These are phyloP conservation scores for Warburgia ugandensis DNA, from an alignment of 164 flowering plant genomes.

Conservation along the genomic window DNA sequence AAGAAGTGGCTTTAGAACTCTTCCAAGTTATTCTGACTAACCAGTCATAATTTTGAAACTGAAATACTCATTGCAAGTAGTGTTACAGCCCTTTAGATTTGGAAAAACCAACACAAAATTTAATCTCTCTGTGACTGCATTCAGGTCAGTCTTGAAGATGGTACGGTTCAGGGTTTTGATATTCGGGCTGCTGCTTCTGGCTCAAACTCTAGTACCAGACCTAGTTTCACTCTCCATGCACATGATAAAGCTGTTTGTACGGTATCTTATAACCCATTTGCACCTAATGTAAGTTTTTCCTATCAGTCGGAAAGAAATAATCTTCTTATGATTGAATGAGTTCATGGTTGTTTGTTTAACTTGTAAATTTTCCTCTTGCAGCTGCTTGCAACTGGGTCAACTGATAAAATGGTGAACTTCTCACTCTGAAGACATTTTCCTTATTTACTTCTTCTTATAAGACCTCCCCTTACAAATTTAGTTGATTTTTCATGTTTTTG, in stretches of 20 bases:
- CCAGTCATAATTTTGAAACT: too few relatives aligned
- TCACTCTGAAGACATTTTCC: background rate
- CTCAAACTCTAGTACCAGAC: slow-evolving; percentile 37
- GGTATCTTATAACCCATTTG: slow-evolving; percentile 52
- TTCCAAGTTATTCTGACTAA: too few relatives aligned
- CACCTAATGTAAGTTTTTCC: slow-evolving; percentile 71
- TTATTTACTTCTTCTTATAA: background rate
- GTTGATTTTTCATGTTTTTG: background rate
- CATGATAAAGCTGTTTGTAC: slow-evolving; percentile 89
- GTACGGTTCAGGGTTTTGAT: slow-evolving; percentile 74
- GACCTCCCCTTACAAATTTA: too few relatives aligned
- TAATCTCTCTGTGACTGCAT: background rate
- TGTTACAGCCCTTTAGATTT: too few relatives aligned
- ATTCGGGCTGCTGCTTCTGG: slow-evolving; percentile 57
- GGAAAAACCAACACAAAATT: too few relatives aligned
- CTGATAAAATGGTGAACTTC: slow-evolving; percentile 66
- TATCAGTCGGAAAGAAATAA: too few relatives aligned
- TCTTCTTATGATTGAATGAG: background rate
- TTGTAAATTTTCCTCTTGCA: slow-evolving; percentile 18
- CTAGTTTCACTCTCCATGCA: slow-evolving; percentile 84
- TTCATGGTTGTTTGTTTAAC: background rate
- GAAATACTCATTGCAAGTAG: too few relatives aligned
- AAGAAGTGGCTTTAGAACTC: too few relatives aligned
- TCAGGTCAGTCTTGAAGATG: slow-evolving; percentile 91
- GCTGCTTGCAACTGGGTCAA: slow-evolving; percentile 90